These are phyloP conservation scores for Geranium incanum DNA, from an alignment of 441 rosid genomes.

Conservation along the genomic window DNA sequence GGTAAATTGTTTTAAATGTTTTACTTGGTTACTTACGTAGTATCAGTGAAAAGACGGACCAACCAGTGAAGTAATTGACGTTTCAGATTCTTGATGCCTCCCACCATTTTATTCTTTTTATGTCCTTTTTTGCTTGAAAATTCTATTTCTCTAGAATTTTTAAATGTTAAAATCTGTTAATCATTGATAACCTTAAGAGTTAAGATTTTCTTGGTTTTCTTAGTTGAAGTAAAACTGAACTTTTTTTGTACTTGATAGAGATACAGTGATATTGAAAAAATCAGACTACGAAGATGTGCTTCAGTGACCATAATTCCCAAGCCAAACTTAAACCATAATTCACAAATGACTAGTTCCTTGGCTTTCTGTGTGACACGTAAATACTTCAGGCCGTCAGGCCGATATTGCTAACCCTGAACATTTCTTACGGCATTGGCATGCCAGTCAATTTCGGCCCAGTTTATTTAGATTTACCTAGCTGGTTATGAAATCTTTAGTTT, in stretches of 20 bases:
- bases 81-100: too few relatives aligned
- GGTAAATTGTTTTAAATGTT: slow-evolving; percentile 33
- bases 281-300: neutral
- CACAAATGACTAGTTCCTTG: neutral
- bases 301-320: neutral
- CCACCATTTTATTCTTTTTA: neutral
- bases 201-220: neutral
- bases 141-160: neutral
- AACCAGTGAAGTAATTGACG: neutral
- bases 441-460: neutral
- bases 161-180: neutral
- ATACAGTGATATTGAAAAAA: neutral
- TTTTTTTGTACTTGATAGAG: neutral
- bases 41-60: neutral
- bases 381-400: slow-evolving; percentile 3
- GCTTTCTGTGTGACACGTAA: neutral
- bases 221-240: neutral
- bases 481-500: neutral
- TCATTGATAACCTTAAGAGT: slow-evolving; percentile 1
- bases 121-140: neutral
- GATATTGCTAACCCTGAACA: neutral
- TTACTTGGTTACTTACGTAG: slow-evolving; percentile 19
- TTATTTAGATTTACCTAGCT: neutral
- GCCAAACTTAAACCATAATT: neutral
- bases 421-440: neutral